phyloP scores from a whole-genome alignment of 306 rosid species.

The Vachellia pachyceras region DNA sequence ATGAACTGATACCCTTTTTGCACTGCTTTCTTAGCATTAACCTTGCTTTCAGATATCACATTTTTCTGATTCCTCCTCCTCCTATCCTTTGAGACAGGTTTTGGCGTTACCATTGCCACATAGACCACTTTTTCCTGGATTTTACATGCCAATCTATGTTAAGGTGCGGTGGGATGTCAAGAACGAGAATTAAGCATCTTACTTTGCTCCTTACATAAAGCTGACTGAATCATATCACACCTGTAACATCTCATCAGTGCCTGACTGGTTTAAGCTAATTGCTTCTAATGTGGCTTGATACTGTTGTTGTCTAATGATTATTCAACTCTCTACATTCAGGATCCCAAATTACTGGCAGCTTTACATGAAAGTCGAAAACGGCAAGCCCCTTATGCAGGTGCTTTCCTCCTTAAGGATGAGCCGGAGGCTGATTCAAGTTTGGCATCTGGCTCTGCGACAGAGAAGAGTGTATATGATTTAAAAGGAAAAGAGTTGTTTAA shows the following conservation, averaged over 20 bases:
- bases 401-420: slow-evolving; percentile 94
- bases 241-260: slow-evolving; percentile 23
- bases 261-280: slow-evolving; percentile 3
- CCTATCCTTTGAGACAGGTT: slow-evolving; percentile 62
- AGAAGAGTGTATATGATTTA: slow-evolving; percentile 68
- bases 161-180: slow-evolving; percentile 64
- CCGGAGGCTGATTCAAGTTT: slow-evolving; percentile 78
- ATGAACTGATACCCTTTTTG: slow-evolving; percentile 17
- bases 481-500: slow-evolving; percentile 87
- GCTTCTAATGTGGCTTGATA: slow-evolving; percentile 25
- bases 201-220: slow-evolving; percentile 15
- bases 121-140: slow-evolving; percentile 97
- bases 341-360: slow-evolving; percentile 89
- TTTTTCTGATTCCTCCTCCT: slow-evolving; percentile 29
- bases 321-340: slow-evolving; percentile 60
- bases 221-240: slow-evolving; percentile 27
- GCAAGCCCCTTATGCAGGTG: slow-evolving; percentile 99
- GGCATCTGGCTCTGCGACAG: slow-evolving; percentile 76
- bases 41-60: slow-evolving; percentile 5
- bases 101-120: slow-evolving; percentile 96
- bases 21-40: slow-evolving; percentile 9
- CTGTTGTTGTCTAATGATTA: slow-evolving; percentile 25
- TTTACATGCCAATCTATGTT: slow-evolving; percentile 97
- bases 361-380: slow-evolving; percentile 88
- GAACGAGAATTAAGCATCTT: slow-evolving; percentile 8